phyloP scores from a whole-genome alignment of 139 green algal species.

The Ostreobium quekettii region DNA sequence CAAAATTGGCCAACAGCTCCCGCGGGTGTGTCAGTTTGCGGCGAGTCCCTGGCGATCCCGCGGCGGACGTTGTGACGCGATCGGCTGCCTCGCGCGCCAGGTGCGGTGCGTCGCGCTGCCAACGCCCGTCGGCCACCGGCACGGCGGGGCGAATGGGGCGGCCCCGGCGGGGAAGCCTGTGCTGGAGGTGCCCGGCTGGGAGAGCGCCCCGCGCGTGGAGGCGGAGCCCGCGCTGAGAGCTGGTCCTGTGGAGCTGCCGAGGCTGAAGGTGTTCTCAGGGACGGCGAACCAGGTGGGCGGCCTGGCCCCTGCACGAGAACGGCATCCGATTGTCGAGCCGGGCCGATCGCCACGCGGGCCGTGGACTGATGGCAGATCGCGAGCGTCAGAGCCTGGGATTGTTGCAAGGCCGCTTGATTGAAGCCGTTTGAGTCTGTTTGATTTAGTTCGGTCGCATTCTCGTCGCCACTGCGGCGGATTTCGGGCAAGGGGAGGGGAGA shows the following conservation, averaged over 20 bases:
- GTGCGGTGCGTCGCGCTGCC: too few species aligned
- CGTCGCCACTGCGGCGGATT: conserved; percentile 3
- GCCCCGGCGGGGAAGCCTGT: conserved; percentile 24
- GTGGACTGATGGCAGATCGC: neutral
- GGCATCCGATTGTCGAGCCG: neutral
- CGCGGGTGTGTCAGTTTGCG: too few species aligned
- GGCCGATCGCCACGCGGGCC: neutral
- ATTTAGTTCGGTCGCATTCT: too few species aligned
- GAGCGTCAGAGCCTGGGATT: neutral
- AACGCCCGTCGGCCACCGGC: too few species aligned
- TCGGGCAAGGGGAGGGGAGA: neutral
- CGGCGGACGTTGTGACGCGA: too few species aligned
- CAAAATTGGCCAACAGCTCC: too few species aligned
- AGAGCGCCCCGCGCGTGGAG: neutral
- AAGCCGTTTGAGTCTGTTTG: conserved; percentile 1
- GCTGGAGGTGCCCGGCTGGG: conserved; percentile 31
- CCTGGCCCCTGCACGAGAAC: neutral
- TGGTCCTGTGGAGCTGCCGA: neutral
- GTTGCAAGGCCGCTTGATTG: neutral
- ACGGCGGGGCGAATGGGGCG: too few species aligned
- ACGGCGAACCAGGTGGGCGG: conserved; percentile 59
- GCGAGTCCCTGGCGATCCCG: too few species aligned
- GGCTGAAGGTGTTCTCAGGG: conserved; percentile 72
- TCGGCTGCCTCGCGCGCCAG: too few species aligned
- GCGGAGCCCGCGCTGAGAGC: neutral